Conservation (phyloP, 176 grass and related monocot species). For the Aechmea fasciata region DNA sequence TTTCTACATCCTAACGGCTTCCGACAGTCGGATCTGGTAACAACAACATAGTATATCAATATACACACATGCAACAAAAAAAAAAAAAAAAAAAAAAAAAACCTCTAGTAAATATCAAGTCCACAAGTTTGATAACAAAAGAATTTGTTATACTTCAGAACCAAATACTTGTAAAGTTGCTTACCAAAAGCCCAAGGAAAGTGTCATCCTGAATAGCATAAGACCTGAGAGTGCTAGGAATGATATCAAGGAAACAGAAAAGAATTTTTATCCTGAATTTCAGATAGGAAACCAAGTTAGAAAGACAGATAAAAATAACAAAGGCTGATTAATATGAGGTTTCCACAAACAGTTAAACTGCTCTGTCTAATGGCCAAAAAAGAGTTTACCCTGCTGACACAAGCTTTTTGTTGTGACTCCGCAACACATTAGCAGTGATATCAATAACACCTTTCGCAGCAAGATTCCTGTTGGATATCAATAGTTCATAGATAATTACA, state of each 20-base stretch:
- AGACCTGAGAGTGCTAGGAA: conserved; percentile 43
- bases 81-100: background rate
- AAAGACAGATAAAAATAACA: background rate
- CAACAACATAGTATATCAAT: too few relatives aligned
- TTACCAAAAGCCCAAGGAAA: conserved; percentile 80
- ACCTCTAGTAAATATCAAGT: background rate
- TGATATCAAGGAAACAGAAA: conserved; percentile 53
- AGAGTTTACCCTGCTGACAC: conserved; percentile 68
- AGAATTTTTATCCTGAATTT: conserved; percentile 73
- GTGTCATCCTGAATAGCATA: conserved; percentile 62
- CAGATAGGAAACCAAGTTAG: conserved; percentile 12
- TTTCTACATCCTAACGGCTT: too few relatives aligned
- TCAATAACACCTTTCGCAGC: conserved; percentile 55
- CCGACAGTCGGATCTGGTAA: too few relatives aligned
- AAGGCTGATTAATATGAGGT: background rate
- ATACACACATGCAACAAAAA: background rate
- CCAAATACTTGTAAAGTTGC: conserved; percentile 16
- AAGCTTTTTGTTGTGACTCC: conserved; percentile 61
- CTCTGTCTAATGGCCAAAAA: background rate
- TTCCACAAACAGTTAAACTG: background rate
- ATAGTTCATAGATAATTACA: conserved; percentile 13
- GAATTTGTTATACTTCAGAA: background rate
- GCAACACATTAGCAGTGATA: conserved; percentile 64
- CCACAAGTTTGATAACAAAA: background rate
- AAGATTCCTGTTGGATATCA: conserved; percentile 44